A percentile compares a stretch with the other conserved stretches of the same genome.
Evolutionary conservation across 1,284 basidiomycete species (phyloP).

Genomic region (Cystobasidiaceae sp.): DNA sequence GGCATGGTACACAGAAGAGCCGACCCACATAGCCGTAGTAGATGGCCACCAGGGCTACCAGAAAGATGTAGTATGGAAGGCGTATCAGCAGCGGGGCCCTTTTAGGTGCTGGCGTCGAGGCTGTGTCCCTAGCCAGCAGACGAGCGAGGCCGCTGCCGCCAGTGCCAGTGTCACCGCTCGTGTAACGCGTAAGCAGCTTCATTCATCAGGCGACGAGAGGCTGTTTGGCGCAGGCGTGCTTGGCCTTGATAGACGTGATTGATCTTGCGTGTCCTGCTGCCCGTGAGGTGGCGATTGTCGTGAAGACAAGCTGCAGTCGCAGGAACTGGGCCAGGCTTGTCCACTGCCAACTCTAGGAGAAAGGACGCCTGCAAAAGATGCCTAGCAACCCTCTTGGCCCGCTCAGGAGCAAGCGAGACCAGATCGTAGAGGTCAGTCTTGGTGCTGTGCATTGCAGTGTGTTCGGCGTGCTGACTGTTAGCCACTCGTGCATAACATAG

Average conservation of each 20-base stretch:
- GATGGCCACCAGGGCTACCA: constrained; percentile 7
- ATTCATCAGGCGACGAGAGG: background rate
- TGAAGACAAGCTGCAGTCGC: no score
- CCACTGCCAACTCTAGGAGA: no score
- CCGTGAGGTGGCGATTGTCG: no score
- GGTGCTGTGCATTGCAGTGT: background rate
- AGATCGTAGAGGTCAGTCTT: constrained; percentile 24
- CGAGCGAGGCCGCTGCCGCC: background rate
- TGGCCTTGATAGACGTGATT: background rate
- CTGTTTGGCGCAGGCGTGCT: background rate
- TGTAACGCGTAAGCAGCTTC: constrained; percentile 17
- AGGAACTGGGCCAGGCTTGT: no score
- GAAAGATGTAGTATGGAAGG: constrained; percentile 26
- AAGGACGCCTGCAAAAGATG: background rate
- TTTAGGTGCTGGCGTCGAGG: constrained; percentile 4
- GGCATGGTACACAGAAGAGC: no score
- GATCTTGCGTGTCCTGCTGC: no score
- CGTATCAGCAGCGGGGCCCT: constrained; percentile 4
- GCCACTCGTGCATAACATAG: background rate
- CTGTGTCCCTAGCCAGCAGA: background rate
- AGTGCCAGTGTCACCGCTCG: background rate
- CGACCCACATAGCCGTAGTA: constrained; percentile 17
- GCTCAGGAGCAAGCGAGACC: constrained; percentile 15
- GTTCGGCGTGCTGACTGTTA: background rate
- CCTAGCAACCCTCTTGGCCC: constrained; percentile 5